Conservation (phyloP, 257 asterid genomes). For the Solanum microdontum region DNA sequence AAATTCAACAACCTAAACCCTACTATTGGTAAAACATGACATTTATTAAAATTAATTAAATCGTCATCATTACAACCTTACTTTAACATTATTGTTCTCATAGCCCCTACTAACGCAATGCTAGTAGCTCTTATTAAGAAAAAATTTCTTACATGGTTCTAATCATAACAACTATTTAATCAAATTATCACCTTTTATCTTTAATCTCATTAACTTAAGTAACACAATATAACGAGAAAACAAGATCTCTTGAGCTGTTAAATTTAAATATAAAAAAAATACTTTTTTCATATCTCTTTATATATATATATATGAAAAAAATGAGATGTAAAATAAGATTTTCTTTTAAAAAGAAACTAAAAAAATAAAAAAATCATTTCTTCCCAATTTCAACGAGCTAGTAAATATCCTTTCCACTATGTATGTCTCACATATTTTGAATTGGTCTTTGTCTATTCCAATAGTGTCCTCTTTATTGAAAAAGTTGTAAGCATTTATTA, state of each 20-base stretch:
- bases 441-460: background rate
- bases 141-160: background rate
- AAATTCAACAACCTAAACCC: background rate
- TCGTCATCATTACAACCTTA: background rate
- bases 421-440: background rate
- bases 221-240: background rate
- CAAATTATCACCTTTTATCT: background rate
- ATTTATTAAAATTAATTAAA: background rate
- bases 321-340: too few relatives aligned
- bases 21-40: background rate
- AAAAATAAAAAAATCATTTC: too few relatives aligned
- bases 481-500: background rate
- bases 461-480: background rate
- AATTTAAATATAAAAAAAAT: too few relatives aligned
- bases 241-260: too few relatives aligned
- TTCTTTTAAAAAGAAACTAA: background rate
- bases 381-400: background rate
- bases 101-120: background rate
- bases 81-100: background rate
- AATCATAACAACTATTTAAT: background rate
- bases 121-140: background rate
- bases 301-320: too few relatives aligned
- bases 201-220: background rate
- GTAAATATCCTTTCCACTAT: background rate
- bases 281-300: too few relatives aligned